A percentile compares a stretch with the other conserved stretches of the same genome.
Conservation (phyloP, 176 grass and related monocot species). For the Triticum urartu region DNA sequence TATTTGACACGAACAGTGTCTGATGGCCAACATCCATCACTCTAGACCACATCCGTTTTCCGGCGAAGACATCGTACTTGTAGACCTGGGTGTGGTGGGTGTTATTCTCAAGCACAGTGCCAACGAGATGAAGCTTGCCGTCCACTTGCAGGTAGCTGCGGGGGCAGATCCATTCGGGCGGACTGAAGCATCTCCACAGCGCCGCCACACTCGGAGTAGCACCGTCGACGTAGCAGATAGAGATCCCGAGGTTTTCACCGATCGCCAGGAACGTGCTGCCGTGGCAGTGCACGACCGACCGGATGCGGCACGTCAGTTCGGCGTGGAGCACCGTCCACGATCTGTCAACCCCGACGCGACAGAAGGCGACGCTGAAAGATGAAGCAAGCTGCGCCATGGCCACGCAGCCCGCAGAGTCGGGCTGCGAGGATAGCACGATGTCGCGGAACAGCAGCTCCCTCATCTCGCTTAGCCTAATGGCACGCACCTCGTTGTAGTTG, state of each 20-base stretch:
- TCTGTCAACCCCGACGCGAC: background rate
- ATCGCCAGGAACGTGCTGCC: background rate
- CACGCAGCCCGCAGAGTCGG: background rate
- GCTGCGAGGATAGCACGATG: slow-evolving; percentile 11
- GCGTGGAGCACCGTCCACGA: slow-evolving; percentile 9
- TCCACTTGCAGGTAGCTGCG: slow-evolving; percentile 18
- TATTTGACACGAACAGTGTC: background rate
- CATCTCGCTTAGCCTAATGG: background rate
- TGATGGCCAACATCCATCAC: background rate
- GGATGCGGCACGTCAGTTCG: background rate
- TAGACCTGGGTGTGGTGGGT: background rate
- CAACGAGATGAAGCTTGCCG: slow-evolving; percentile 22
- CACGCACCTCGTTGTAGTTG: no score
- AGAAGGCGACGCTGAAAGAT: background rate
- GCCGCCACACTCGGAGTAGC: background rate
- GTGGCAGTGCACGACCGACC: background rate
- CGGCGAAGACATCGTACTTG: background rate
- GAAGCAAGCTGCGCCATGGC: slow-evolving; percentile 20
- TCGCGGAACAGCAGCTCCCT: background rate
- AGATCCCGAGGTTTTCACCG: background rate
- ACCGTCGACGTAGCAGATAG: background rate
- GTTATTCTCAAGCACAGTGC: background rate
- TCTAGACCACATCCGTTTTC: background rate
- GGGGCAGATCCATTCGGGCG: background rate
- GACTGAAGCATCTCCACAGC: background rate